Evolutionary conservation across 202 grass and related monocot genomes (phyloP), one percentile per base, ranked within the genome.

Genomic region (Eragrostis tef): DNA sequence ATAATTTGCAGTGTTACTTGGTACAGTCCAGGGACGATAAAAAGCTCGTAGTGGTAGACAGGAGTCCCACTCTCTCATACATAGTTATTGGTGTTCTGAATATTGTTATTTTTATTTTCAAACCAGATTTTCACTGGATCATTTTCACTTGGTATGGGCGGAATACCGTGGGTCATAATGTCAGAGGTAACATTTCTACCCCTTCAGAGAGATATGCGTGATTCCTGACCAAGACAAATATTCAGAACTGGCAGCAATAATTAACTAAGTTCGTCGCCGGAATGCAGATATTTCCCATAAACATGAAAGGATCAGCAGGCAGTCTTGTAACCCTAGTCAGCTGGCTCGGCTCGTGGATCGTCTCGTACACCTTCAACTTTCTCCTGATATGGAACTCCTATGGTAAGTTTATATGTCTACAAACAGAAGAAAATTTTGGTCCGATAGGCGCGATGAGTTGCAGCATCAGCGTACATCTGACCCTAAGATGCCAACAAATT

Each of bases 91-190:
- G 34, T 71, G 64, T 9, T 67, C 62, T 77, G 7, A 61, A 20
- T 56, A n/a, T 71, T 34, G 29, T 31, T 31, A 31, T 46, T 17
- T 60, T 5, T 82, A 68, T 44, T 71, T 70, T 2, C 14, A 44
- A 62, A 74, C 10, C 81, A 97, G 94, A 66, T 88, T 39, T 97
- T 91, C 51, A 82, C 46, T 36, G 89, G 89, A 64, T 97, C 91
- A 13, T 97, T 93, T 58, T 97, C 94, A 27, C 70, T 97, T 12
- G 94, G 94, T 17, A 97, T 97, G 91, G 91, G 91, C 0, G 87
- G 79, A 50, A 91, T 97, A 70, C 94, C 94, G 61, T 97, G 94
- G 94, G 87, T 97, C 68, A 93, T 93, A 78, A 93, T 97, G 93
- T 97, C 90, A 61, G 90, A 97, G 93, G 93, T 93, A 81, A 59